Conservation (phyloP, 2,329 filamentous ascomycete genomes). For the Aspergillus awamori region DNA sequence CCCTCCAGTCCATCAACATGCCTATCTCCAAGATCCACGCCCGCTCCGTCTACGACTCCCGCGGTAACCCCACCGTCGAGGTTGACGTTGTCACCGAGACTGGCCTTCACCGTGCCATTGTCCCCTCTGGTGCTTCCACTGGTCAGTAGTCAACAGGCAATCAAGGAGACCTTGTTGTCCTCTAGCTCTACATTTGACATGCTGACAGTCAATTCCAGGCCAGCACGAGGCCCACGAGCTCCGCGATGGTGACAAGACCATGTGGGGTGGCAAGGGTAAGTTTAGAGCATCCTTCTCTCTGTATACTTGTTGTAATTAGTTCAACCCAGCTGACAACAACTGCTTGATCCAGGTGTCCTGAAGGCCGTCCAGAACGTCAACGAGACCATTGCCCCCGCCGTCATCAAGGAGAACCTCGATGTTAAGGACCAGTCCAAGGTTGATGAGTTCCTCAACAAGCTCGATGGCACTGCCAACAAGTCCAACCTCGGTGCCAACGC, state of each 20-base stretch:
- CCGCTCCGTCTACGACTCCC: slow-evolving; percentile 97
- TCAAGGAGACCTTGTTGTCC: neutral
- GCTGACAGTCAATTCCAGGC: slow-evolving; percentile 55
- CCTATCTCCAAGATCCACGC: slow-evolving; percentile 87
- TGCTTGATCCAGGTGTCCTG: slow-evolving; percentile 57
- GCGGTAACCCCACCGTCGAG: slow-evolving; percentile 97
- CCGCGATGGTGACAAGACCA: slow-evolving; percentile 83
- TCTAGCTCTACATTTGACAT: neutral
- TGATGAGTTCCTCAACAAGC: slow-evolving; percentile 81
- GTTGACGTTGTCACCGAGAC: slow-evolving; percentile 96
- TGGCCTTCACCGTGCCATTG: slow-evolving; percentile 95
- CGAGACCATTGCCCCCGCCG: slow-evolving; percentile 73
- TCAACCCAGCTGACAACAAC: slow-evolving; percentile 8
- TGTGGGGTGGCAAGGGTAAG: slow-evolving; percentile 81
- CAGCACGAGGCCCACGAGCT: slow-evolving; percentile 91
- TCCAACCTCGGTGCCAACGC: slow-evolving; percentile 85
- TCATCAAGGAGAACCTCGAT: slow-evolving; percentile 81
- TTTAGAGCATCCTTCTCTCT: slow-evolving; percentile 9
- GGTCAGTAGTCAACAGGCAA: slow-evolving; percentile 58
- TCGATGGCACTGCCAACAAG: slow-evolving; percentile 86
- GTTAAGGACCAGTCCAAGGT: slow-evolving; percentile 84
- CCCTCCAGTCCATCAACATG: slow-evolving; percentile 63
- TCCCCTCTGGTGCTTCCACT: slow-evolving; percentile 94
- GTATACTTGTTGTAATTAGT: neutral
- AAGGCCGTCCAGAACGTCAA: slow-evolving; percentile 89